Evolutionary conservation across 192 early-diverging fungal species (phyloP), one percentile per base, ranked within the genome.

Genomic region (Backusella mclennaniae): DNA sequence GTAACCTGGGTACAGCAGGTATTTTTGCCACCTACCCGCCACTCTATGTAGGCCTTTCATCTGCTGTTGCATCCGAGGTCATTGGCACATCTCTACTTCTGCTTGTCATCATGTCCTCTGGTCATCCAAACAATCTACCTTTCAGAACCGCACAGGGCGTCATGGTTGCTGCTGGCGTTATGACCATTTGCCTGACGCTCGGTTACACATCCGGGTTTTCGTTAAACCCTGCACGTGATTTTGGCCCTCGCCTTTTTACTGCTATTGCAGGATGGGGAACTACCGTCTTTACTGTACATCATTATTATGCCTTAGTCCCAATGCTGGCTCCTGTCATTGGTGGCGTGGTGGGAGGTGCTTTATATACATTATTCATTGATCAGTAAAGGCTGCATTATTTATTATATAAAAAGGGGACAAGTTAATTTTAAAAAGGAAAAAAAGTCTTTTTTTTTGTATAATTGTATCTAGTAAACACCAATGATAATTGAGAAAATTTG

Each of bases 211-310:
- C 80, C 35, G 80, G 80, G 0, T 77, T 77, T 56, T 76, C 80
- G 11, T 35, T 95, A 68, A 95, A 95, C 78, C 91, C 90, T 66
- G 94, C 94, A 6, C 88, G 94, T 84, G 94, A 95, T 82, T 84
- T 94, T 80, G 94, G 92, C 35, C 93, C 93, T 12, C 90, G 94
- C 49, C 78, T 91, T n/a, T 93, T 94, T 79, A 88, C 90, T 35
- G 81, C 86, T 35, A 79, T 89, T 73, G 85, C 87, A 53, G 90
- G 91, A 11, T 95, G 90, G 82, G 92, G 93, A 35, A 67, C 75
- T 35, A 85, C 86, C 33, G 90, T 89, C 23, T 95, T 95, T 83
- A 85, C 88, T n/a, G 85, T 81, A n/a, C 79, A 83, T 77, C 79
- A 87, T 67, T 88, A 89, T 85, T 95, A 94, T 79, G 89, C 90